Percentiles rank a stretch among this genome's conserved stretches.
Conservation (phyloP, 2,329 filamentous ascomycete species). For the Aspergillus unguis region DNA sequence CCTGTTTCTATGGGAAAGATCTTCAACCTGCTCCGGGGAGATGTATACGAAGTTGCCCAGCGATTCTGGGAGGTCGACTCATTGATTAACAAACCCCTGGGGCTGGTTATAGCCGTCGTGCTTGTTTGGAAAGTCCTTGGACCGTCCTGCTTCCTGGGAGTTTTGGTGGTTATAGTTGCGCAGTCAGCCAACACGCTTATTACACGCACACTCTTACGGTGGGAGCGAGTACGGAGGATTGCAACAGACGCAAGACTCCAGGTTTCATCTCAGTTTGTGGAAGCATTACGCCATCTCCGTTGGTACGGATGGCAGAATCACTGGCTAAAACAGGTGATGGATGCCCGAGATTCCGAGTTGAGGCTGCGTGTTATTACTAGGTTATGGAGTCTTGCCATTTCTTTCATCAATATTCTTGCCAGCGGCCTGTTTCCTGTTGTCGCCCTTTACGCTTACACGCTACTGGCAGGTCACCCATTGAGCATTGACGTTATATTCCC, state of each 20-base stretch:
- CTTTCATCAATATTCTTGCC: constrained; percentile 66
- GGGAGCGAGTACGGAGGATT: constrained; percentile 67
- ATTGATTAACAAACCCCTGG: constrained; percentile 73
- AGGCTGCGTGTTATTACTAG: constrained; percentile 62
- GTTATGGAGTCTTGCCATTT: constrained; percentile 61
- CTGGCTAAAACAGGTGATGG: constrained; percentile 69
- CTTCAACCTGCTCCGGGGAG: constrained; percentile 73
- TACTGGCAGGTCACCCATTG: constrained; percentile 63
- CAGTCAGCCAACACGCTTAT: constrained; percentile 68
- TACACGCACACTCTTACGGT: constrained; percentile 62
- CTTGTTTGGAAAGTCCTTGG: constrained; percentile 78
- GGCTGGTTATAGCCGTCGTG: constrained; percentile 68
- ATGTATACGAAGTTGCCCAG: constrained; percentile 39
- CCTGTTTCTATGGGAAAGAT: constrained; percentile 86
- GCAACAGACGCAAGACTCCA: constrained; percentile 77
- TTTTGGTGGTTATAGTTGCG: constrained; percentile 65
- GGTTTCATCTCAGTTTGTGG: constrained; percentile 79
- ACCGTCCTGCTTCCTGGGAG: constrained; percentile 71
- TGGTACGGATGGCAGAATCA: constrained; percentile 80
- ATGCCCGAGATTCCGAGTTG: constrained; percentile 65
- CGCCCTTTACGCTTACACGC: constrained; percentile 77
- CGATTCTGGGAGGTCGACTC: constrained; percentile 81
- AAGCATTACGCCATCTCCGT: constrained; percentile 74
- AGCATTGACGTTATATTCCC: constrained; percentile 83
- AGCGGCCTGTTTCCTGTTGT: constrained; percentile 74